These are phyloP conservation scores for Nicotiana paniculata DNA, from an alignment of 257 asterid genomes.

Conservation along the genomic window DNA sequence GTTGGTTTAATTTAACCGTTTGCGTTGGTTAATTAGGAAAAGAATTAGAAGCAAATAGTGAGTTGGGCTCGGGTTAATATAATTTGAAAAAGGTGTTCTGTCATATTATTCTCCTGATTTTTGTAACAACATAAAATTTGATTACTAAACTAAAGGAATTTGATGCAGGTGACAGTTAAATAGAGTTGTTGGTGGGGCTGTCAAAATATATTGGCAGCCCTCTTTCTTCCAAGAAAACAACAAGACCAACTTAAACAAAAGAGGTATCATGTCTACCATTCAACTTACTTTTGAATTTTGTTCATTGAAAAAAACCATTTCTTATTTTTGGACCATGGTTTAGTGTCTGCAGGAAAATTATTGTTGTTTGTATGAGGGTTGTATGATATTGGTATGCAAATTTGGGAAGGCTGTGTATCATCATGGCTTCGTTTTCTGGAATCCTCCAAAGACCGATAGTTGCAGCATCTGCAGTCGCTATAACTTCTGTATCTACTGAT, in stretches of 20 bases:
- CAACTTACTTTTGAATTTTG: not conserved
- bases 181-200: conserved; percentile 21
- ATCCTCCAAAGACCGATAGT: conserved; percentile 65
- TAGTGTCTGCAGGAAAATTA: conserved; percentile 9
- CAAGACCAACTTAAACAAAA: not conserved
- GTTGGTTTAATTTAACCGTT: too few species aligned
- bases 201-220: conserved; percentile 40
- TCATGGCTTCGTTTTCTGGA: conserved; percentile 78
- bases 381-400: conserved; percentile 8
- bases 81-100: too few species aligned
- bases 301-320: not conserved
- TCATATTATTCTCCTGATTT: not conserved
- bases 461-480: conserved; percentile 79
- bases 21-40: too few species aligned
- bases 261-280: conserved; percentile 5
- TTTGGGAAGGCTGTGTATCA: not conserved
- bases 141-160: not conserved
- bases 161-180: not conserved
- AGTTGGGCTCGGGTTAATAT: too few species aligned
- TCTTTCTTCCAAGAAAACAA: not conserved
- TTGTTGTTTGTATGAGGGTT: not conserved
- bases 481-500: conserved; percentile 78
- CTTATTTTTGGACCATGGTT: not conserved
- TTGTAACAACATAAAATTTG: not conserved
- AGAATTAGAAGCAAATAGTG: too few species aligned